phyloP scores from a whole-genome alignment of 2,329 filamentous ascomycete species.

The Colletotrichum gigasporum region DNA sequence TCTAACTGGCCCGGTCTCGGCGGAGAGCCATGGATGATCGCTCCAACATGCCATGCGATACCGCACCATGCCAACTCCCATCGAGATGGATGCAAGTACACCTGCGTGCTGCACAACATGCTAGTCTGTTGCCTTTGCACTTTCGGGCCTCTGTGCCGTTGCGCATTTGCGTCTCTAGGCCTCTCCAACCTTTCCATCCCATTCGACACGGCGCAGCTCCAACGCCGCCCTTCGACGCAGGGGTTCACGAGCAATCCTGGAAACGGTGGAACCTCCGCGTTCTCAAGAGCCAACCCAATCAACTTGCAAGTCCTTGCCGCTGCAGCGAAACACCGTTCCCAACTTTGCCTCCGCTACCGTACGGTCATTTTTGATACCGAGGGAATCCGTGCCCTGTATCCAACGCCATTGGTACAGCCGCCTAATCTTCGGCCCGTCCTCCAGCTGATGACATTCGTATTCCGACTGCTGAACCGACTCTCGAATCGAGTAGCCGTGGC shows the following conservation, averaged over 20 bases:
- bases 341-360: not conserved
- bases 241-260: not conserved
- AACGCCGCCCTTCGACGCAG: not conserved
- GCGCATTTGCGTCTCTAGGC: not conserved
- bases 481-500: no score
- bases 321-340: not conserved
- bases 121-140: not conserved
- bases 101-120: not conserved
- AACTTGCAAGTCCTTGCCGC: not conserved
- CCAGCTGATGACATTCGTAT: not conserved
- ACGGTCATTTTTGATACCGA: not conserved
- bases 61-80: not conserved
- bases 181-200: not conserved
- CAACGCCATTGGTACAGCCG: no score
- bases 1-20: slow-evolving; percentile 11
- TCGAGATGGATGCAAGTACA: slow-evolving; percentile 3
- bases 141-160: not conserved
- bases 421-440: not conserved
- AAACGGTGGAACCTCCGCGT: not conserved
- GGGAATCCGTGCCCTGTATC: not conserved
- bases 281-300: not conserved
- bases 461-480: no score
- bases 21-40: not conserved
- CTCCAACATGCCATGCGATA: not conserved
- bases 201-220: not conserved